Conservation (phyloP, 768 basidiomycete genomes). For the Kwoniella dejecticola region DNA sequence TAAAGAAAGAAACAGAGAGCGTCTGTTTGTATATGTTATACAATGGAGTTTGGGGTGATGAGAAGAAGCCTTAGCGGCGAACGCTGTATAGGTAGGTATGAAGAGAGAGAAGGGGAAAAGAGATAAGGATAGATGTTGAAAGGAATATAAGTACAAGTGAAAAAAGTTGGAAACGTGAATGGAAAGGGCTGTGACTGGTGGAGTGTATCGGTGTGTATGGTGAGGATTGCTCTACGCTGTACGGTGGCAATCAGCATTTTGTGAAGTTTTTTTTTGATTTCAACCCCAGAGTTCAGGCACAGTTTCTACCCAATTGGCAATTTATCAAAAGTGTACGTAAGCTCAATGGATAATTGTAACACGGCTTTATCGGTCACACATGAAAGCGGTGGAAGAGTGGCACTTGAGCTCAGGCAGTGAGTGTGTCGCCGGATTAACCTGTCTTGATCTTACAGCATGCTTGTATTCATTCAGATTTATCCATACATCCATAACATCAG, state of each 20-base stretch:
- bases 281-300: no score
- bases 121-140: slow-evolving; percentile 7
- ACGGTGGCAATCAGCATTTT: no score
- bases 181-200: neutral
- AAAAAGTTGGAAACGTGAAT: neutral
- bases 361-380: neutral
- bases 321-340: no score
- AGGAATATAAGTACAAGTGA: slow-evolving; percentile 7
- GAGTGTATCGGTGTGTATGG: neutral
- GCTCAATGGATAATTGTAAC: no score
- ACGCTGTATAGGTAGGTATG: neutral
- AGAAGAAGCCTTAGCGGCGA: neutral
- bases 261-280: no score
- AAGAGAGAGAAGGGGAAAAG: slow-evolving; percentile 2
- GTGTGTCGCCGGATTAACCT: no score
- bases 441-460: no score
- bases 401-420: no score
- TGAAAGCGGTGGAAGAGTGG: neutral
- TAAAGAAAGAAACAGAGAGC: neutral
- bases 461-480: no score
- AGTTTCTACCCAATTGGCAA: no score
- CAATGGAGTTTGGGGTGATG: neutral
- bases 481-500: no score
- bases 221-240: neutral
- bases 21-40: neutral